Percentiles rank a stretch among this genome's conserved stretches.
Evolutionary conservation across 2,329 filamentous ascomycete genomes (phyloP).

Genomic region (Alternaria sp.): DNA sequence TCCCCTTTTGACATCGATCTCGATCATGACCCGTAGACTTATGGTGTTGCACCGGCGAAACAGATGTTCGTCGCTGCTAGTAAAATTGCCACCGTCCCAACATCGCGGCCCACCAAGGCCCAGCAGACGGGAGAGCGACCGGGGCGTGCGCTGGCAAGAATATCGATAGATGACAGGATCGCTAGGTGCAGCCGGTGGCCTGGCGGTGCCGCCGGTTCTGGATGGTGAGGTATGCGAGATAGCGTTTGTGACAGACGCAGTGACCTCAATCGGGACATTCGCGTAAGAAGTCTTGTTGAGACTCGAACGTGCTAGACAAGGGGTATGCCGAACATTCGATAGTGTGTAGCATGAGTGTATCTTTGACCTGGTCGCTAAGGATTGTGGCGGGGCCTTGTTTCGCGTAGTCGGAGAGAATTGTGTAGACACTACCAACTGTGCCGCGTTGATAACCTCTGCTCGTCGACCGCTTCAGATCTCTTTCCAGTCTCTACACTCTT

Average conservation of each 20-base stretch:
- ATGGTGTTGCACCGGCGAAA: conserved; percentile 9
- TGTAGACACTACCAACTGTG: conserved; percentile 20
- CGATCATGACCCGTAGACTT: conserved; percentile 3
- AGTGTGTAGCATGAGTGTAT: conserved; percentile 22
- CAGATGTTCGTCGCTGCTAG: conserved; percentile 10
- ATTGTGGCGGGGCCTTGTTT: conserved; percentile 9
- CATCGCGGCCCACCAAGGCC: conserved; percentile 8
- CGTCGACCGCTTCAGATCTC: conserved; percentile 12
- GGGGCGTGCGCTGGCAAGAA: conserved; percentile 10
- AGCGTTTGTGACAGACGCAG: conserved; percentile 19
- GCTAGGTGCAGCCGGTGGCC: conserved; percentile 10
- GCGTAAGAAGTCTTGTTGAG: conserved; percentile 17
- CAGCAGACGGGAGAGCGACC: conserved; percentile 16
- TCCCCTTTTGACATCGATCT: conserved; percentile 3
- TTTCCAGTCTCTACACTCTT: conserved; percentile 15
- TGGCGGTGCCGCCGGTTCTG: conserved; percentile 11
- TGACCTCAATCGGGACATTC: conserved; percentile 14
- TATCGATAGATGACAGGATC: conserved; percentile 12
- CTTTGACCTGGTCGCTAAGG: conserved; percentile 14
- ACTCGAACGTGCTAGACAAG: conserved; percentile 19
- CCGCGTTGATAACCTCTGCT: conserved; percentile 20
- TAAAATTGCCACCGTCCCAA: conserved; percentile 5
- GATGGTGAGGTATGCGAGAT: conserved; percentile 12
- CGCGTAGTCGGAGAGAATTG: conserved; percentile 14
- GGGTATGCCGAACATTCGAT: conserved; percentile 18